These are phyloP conservation scores for Tylopilus plumbeoviolaceoides DNA, from an alignment of 768 basidiomycete species.

Conservation along the genomic window DNA sequence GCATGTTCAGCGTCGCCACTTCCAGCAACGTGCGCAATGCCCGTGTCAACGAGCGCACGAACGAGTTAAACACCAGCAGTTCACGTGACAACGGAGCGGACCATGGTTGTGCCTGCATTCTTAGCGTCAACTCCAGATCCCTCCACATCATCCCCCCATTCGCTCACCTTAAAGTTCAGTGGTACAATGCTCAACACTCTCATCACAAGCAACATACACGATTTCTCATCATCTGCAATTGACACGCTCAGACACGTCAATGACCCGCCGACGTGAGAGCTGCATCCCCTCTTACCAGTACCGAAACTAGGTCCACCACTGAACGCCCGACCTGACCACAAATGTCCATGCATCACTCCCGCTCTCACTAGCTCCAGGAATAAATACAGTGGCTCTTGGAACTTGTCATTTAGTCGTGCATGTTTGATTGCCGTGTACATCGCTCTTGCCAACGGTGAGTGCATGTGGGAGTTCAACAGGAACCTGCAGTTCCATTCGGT, in stretches of 20 bases:
- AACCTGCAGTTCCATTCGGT: constrained; percentile 51
- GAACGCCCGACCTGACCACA: constrained; percentile 84
- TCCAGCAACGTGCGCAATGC: constrained; percentile 88
- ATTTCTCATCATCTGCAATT: constrained; percentile 82
- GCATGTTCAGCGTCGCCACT: constrained; percentile 88
- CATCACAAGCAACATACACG: constrained; percentile 94
- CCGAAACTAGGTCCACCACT: constrained; percentile 97
- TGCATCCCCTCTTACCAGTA: constrained; percentile 52
- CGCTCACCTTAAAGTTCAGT: constrained; percentile 82
- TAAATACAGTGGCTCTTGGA: constrained; percentile 94
- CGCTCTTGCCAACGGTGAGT: constrained; percentile 86
- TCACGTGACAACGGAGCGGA: constrained; percentile 95
- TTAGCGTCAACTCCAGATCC: constrained; percentile 1
- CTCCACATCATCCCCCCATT: background rate
- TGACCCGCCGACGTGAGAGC: constrained; percentile 30
- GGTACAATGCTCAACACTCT: constrained; percentile 93
- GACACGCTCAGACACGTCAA: constrained; percentile 19
- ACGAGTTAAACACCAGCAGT: constrained; percentile 96
- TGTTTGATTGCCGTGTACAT: constrained; percentile 79
- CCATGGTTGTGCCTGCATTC: constrained; percentile 79
- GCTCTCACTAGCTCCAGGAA: constrained; percentile 94
- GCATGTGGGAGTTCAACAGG: constrained; percentile 81
- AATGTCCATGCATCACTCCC: constrained; percentile 93
- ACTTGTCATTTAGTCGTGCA: constrained; percentile 91
- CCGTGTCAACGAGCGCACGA: constrained; percentile 87